phyloP scores from a whole-genome alignment of 2,329 filamentous ascomycete genomes.

The Akanthomyces uredinophilus region DNA sequence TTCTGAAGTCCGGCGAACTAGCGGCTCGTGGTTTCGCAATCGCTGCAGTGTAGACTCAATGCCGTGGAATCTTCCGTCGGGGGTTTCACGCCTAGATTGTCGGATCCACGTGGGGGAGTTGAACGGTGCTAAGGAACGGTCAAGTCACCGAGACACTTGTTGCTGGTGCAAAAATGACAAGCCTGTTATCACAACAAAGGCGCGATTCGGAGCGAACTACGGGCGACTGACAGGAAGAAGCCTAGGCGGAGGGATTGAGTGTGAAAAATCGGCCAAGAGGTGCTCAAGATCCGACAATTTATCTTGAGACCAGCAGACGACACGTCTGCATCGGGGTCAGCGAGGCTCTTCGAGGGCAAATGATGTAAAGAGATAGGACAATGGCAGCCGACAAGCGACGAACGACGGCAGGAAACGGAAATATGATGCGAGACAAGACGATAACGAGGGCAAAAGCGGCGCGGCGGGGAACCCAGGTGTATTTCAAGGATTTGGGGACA shows the following conservation, averaged over 20 bases:
- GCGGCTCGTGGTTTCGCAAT: background rate
- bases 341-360: background rate
- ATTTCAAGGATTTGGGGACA: constrained; percentile 6
- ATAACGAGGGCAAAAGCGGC: background rate
- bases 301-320: background rate
- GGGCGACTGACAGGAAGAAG: background rate
- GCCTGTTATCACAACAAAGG: background rate
- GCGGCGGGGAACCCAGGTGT: background rate
- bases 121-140: background rate
- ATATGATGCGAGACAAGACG: background rate
- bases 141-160: background rate
- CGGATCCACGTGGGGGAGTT: constrained; percentile 5
- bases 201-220: background rate
- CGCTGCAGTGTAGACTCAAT: background rate
- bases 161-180: background rate
- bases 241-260: background rate
- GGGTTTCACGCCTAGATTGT: background rate
- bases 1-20: background rate
- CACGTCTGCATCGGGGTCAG: background rate
- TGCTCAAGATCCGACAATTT: background rate
- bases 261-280: background rate
- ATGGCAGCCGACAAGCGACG: background rate
- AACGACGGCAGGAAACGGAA: background rate
- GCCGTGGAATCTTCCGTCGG: background rate
- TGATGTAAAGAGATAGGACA: background rate